Percentiles rank a stretch among this genome's conserved stretches.
phyloP scores from a whole-genome alignment of 768 basidiomycete genomes.

The Neoboletus subvelutipes region DNA sequence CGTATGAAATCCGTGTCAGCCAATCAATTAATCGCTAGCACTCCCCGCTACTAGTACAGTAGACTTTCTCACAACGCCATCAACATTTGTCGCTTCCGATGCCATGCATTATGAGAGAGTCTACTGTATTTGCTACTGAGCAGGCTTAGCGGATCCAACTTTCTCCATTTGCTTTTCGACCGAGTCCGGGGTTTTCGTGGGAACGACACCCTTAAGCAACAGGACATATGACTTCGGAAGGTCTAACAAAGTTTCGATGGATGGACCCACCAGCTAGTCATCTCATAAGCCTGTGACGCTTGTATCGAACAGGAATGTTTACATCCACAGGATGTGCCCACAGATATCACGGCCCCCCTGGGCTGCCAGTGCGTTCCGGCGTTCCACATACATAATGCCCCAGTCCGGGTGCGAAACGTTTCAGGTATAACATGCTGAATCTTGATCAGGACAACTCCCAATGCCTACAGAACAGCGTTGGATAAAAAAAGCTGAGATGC shows the following conservation, averaged over 20 bases:
- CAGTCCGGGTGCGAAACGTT: not conserved
- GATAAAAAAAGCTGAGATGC: not conserved
- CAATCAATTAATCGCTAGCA: too few relatives aligned
- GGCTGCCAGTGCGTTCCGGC: not conserved
- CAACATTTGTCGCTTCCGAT: too few relatives aligned
- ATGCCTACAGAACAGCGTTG: not conserved
- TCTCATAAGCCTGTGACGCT: not conserved
- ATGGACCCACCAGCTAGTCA: not conserved
- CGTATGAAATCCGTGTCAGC: not conserved
- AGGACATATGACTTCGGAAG: not conserved
- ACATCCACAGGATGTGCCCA: constrained; percentile 1
- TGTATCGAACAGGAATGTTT: not conserved
- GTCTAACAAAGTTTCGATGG: not conserved
- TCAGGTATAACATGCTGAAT: not conserved
- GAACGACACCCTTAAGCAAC: not conserved
- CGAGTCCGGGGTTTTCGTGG: not conserved
- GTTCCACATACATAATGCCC: not conserved
- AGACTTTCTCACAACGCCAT: too few relatives aligned
- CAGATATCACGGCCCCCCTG: not conserved
- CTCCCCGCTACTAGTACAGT: not conserved
- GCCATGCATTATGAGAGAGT: too few relatives aligned
- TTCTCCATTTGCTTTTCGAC: not conserved
- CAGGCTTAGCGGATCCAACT: not conserved
- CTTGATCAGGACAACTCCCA: not conserved
- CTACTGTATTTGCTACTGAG: too few relatives aligned